Evolutionary conservation across 2,329 filamentous ascomycete genomes (phyloP), one percentile per base, ranked within the genome.

Genomic region (Apiospora marii): DNA sequence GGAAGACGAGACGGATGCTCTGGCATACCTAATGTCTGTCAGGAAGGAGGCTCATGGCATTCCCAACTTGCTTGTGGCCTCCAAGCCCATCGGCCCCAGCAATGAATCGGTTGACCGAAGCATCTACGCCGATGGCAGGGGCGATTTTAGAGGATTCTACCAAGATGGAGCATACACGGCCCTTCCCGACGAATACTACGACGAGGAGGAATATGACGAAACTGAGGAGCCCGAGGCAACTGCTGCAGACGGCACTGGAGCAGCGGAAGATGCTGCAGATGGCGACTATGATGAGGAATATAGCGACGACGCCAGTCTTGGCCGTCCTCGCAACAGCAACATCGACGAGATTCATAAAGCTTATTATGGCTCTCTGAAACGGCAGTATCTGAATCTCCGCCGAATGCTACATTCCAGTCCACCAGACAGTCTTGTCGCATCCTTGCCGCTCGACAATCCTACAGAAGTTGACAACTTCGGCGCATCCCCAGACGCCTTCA

Each of bases 131-230:
- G 80, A 84, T 72, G 85, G 85, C 7, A 74, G 82, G 27, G 86
- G 87, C 70, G 89, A 92, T 77, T 84, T 86, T 30, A 83, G 88
- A 71, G 93, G 92, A 14, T 92, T 90, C 78, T 96, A 94, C 80
- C 85, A 91, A 22, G 93, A 97, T 76, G 95, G 94, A 68, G 93
- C 94, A 49, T 98, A 94, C 80, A 90, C 92, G 34, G 93, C 91
- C 4, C 85, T 87, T 3, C 87, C 89, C 0, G 83, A 86, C 16
- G 76, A 80, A 24, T 78, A 81, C 41, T 73, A 80, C 41, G 76
- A 76, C 34, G 75, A 80, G 64, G 73, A 37, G 8, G 58, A 64
- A 10, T 64, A 81, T 48, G 30, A 70, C 19, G 68, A 43, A 43
- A 37, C 27, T 12, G 80, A 83, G 19, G 73, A 71, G 64, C 72